Conservation (phyloP, 202 grass and related monocot genomes). For the Carex sylvatica region DNA sequence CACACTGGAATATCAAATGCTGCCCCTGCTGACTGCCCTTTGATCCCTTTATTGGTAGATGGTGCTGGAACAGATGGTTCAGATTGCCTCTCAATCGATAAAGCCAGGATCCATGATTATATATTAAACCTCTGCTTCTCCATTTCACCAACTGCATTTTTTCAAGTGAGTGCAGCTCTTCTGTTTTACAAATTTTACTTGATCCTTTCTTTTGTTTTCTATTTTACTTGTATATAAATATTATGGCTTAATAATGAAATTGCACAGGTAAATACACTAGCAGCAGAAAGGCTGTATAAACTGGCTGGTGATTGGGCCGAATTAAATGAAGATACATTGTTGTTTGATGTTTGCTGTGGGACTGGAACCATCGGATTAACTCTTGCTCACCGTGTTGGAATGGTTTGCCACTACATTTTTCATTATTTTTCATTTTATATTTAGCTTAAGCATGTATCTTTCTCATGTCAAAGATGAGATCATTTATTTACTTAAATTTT, state of each 20-base stretch:
- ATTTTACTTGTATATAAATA: background rate
- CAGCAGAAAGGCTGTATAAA: slow-evolving; percentile 82
- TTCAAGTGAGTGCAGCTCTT: slow-evolving; percentile 48
- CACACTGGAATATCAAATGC: slow-evolving; percentile 98
- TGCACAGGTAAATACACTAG: slow-evolving; percentile 93
- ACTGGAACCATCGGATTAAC: slow-evolving; percentile 96
- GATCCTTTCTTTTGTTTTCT: background rate
- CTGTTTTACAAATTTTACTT: slow-evolving; percentile 7
- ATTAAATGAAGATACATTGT: slow-evolving; percentile 75
- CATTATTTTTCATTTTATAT: background rate
- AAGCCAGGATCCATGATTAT: slow-evolving; percentile 85
- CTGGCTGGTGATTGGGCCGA: slow-evolving; percentile 95
- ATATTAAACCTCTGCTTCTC: slow-evolving; percentile 87
- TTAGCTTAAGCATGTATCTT: background rate
- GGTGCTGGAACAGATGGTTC: slow-evolving; percentile 32
- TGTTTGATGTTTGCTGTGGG: slow-evolving; percentile 98
- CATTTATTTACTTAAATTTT: background rate
- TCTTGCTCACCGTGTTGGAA: slow-evolving; percentile 84
- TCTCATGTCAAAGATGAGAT: background rate
- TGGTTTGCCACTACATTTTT: slow-evolving; percentile 39
- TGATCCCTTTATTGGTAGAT: slow-evolving; percentile 57
- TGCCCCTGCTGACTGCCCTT: slow-evolving; percentile 81
- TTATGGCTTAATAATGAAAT: slow-evolving; percentile 33
- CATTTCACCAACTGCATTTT: slow-evolving; percentile 96
- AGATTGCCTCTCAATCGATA: slow-evolving; percentile 41